phyloP scores from a whole-genome alignment of 345 rosid genomes.

The Hibiscus mutabilis region DNA sequence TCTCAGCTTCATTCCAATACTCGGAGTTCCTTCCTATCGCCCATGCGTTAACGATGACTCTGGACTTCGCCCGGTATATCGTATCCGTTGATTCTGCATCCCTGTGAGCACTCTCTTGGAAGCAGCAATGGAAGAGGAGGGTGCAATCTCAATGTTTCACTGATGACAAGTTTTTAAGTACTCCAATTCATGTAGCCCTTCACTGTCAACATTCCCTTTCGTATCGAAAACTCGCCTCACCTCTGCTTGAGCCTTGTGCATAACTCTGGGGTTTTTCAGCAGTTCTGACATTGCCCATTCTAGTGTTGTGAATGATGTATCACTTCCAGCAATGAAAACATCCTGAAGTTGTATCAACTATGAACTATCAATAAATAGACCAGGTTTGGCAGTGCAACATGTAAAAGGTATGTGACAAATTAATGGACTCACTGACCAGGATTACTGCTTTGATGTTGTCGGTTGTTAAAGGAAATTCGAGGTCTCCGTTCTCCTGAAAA shows the following conservation, averaged over 20 bases:
- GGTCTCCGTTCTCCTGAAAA: not conserved
- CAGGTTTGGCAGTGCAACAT: not conserved
- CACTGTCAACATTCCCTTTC: not conserved
- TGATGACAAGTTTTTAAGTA: not conserved
- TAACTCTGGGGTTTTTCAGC: not conserved
- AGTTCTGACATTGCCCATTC: slow-evolving; percentile 4
- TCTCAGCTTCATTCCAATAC: slow-evolving; percentile 29
- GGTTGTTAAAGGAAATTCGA: not conserved
- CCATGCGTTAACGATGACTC: not conserved
- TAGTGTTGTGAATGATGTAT: not conserved
- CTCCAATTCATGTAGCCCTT: not conserved
- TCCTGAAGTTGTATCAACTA: not conserved
- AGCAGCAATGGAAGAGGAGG: not conserved
- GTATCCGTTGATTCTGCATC: not conserved
- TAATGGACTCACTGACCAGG: not conserved
- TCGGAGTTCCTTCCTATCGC: slow-evolving; percentile 14
- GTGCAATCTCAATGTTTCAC: not conserved
- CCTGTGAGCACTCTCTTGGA: not conserved
- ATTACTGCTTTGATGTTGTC: slow-evolving; percentile 7
- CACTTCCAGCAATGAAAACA: not conserved
- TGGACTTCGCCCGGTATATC: slow-evolving; percentile 15
- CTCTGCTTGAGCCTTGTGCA: not conserved
- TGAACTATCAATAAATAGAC: not conserved
- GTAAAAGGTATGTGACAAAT: not conserved
- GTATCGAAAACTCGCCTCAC: not conserved